phyloP scores from a whole-genome alignment of 257 asterid genomes.

The Avicennia marina region DNA sequence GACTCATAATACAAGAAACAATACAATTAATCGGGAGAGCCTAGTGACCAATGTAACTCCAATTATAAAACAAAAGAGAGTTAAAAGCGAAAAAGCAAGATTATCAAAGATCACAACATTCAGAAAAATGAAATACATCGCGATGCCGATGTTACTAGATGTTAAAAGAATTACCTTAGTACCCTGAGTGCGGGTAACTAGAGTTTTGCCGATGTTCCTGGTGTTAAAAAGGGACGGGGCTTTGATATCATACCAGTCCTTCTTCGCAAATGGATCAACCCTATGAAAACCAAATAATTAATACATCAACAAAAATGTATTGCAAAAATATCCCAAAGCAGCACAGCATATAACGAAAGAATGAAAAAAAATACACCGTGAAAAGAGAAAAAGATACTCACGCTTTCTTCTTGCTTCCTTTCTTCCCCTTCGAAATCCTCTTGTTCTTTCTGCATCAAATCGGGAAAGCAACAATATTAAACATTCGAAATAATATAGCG shows the following conservation, averaged over 20 bases:
- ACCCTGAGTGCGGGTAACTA: neutral
- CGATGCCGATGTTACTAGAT: neutral
- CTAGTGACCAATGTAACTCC: too few species aligned
- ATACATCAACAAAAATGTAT: neutral
- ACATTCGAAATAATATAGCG: neutral
- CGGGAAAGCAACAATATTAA: slow-evolving; percentile 13
- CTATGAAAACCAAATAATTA: neutral
- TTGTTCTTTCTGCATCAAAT: slow-evolving; percentile 41
- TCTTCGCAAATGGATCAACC: neutral
- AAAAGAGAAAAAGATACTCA: slow-evolving; percentile 12
- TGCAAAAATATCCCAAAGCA: neutral
- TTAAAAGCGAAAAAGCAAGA: neutral
- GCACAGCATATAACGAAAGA: neutral
- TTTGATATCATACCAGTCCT: slow-evolving; percentile 2
- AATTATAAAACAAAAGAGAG: too few species aligned
- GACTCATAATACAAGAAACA: too few species aligned
- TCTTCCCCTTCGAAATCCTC: slow-evolving; percentile 62
- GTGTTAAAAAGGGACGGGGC: neutral
- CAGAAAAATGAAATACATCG: too few species aligned
- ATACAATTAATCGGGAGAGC: too few species aligned
- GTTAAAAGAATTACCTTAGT: neutral
- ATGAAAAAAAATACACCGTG: neutral
- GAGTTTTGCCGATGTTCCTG: slow-evolving; percentile 3
- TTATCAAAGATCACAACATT: neutral
- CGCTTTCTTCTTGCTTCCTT: slow-evolving; percentile 63